Evolutionary conservation across 257 asterid species (phyloP), one percentile per base, ranked within the genome.

Genomic region (Cruciata laevipes): DNA sequence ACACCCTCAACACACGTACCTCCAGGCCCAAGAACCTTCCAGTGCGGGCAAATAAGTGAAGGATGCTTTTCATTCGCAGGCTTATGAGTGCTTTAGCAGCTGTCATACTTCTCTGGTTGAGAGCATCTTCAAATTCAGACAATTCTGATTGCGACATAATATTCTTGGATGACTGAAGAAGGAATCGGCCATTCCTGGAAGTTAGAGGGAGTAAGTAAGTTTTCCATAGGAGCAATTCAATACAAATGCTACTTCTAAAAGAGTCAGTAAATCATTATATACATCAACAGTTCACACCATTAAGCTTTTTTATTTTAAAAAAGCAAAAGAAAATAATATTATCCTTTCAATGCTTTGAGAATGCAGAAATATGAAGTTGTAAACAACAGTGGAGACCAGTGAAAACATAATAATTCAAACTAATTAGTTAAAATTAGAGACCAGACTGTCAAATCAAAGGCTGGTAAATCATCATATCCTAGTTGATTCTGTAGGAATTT

Each of bases 21-120:
- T 94, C 95, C 71, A 89, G 96, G 57, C 99, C 98, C 79, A 94
- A 81, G 85, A 87, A 89, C 79, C 95, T 87, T 72, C 94, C 98
- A 68, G 86, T 86, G 85, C 93, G 80, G 31, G 99, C 96, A 82
- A 90, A 90, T 76, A 94, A 80, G 79, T 89, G 95, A 71, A 91
- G 80, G 79, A 94, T 82, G 69, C 96, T 86, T 79, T 77, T 85
- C 75, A 81, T 84, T 83, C 99, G 79, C 90, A 94, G 79, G 81
- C 78, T 89, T 59, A 80, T 84, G 76, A 94, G 90, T 61, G 89
- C 89, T 63, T 87, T 86, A 61, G 83, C 86, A 51, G 99, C 89
- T 37, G 89, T 81, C 77, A 81, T 84, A 73, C 82, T 89, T 82
- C 96, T 86, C 79, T 89, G 98, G 85, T 87, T 94, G 76, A 94